phyloP scores from a whole-genome alignment of 169 alveolate genomes.

The Eimeria praecox region DNA sequence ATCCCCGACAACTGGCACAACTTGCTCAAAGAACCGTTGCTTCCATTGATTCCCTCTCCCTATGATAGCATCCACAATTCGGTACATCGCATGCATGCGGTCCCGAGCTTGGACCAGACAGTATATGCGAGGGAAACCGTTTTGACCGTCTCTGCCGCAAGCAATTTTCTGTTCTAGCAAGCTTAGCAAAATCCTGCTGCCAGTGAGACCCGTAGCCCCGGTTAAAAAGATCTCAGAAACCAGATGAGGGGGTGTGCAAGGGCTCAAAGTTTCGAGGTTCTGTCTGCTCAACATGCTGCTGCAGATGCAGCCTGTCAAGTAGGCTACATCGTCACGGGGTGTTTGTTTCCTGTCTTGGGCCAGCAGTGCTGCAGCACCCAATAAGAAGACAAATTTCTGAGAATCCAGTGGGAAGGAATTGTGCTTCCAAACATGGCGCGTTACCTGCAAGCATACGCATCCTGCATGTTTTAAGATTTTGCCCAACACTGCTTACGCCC shows the following conservation, averaged over 20 bases:
- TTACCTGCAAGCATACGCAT: slow-evolving; percentile 23
- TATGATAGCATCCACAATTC: slow-evolving; percentile 74
- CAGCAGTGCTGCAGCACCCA: slow-evolving; percentile 73
- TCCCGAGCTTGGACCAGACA: slow-evolving; percentile 84
- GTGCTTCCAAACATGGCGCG: slow-evolving; percentile 75
- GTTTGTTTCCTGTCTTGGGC: slow-evolving; percentile 71
- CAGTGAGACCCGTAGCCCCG: slow-evolving; percentile 87
- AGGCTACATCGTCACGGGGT: slow-evolving; percentile 65
- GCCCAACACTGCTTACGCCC: neutral
- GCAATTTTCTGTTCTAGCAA: slow-evolving; percentile 53
- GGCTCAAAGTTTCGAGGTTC: slow-evolving; percentile 14
- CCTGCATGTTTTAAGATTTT: neutral
- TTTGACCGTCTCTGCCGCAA: neutral
- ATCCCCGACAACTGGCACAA: slow-evolving; percentile 83
- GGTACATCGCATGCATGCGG: slow-evolving; percentile 80
- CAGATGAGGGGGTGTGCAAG: slow-evolving; percentile 1
- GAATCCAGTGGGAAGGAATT: slow-evolving; percentile 68
- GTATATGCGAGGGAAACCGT: slow-evolving; percentile 59
- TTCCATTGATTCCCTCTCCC: slow-evolving; percentile 76
- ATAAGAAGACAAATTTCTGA: slow-evolving; percentile 74
- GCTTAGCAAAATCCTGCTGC: slow-evolving; percentile 80
- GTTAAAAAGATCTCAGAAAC: slow-evolving; percentile 81
- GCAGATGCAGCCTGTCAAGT: slow-evolving; percentile 28
- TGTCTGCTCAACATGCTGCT: slow-evolving; percentile 35
- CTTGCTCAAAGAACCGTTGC: slow-evolving; percentile 39